phyloP scores from a whole-genome alignment of 129 eudicot genomes.

The Helichrysum umbraculigerum region DNA sequence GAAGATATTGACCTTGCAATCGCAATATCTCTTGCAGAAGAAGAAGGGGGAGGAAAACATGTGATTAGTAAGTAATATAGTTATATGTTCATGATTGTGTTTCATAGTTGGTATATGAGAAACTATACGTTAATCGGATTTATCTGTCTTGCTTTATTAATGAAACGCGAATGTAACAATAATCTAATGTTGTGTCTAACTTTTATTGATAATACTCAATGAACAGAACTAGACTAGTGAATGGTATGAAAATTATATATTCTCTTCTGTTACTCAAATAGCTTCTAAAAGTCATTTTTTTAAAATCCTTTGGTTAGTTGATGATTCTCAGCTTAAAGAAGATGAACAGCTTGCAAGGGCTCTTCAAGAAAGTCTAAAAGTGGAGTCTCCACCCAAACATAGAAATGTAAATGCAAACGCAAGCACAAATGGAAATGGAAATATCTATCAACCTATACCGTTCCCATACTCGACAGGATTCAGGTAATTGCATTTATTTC shows the following conservation, averaged over 20 bases:
- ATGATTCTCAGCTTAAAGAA: conserved; percentile 76
- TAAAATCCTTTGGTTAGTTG: conserved; percentile 33
- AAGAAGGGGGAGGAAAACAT: conserved; percentile 48
- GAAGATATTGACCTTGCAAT: conserved; percentile 91
- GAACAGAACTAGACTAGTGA: conserved; percentile 6
- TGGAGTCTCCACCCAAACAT: conserved; percentile 58
- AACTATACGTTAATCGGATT: background rate
- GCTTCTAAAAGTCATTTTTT: conserved; percentile 9
- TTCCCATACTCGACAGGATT: conserved; percentile 72
- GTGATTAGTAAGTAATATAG: conserved; percentile 55
- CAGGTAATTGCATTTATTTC: conserved; percentile 47
- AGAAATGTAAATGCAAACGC: conserved; percentile 21
- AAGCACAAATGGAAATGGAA: conserved; percentile 42
- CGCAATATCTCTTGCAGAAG: conserved; percentile 85
- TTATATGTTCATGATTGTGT: conserved; percentile 1
- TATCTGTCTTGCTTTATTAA: background rate
- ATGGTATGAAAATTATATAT: background rate
- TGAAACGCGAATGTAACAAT: background rate
- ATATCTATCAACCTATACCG: conserved; percentile 66
- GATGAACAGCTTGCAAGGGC: conserved; percentile 95
- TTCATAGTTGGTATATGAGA: background rate
- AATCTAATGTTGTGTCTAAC: background rate
- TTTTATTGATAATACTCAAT: background rate
- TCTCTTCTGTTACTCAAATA: background rate
- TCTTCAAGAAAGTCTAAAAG: conserved; percentile 79